Evolutionary conservation across 768 basidiomycete species (phyloP), one percentile per base, ranked within the genome.

Genomic region (Hericium alpestre): DNA sequence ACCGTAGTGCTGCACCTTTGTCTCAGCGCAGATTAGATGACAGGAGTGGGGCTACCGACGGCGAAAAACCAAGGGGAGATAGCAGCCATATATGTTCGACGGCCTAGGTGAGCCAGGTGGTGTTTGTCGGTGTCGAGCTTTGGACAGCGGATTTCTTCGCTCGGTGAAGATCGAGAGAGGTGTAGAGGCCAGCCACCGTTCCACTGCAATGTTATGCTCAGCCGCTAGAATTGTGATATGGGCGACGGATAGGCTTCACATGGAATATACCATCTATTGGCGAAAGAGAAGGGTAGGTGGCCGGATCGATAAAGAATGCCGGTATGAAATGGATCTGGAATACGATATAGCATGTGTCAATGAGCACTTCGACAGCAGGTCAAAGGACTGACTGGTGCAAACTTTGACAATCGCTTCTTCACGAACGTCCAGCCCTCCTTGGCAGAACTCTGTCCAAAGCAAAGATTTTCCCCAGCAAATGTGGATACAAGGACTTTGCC

Each of bases 41-140:
- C n/a, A 22, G 37, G 10, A 6, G 32, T n/a, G 39, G n/a, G 51
- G 20, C 27, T 23, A 22, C 60, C 58, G 52, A 70, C 73, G 4
- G 89, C 86, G 67, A 86, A 90, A 72, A 91, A 91, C 80, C 84
- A 83, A 16, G 89, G 85, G 4, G 86, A 82, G 22, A 86, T 80
- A 12, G 85, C 74, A 8, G 76, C 75, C 69, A 79, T 76, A 60
- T 78, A 80, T 10, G 71, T 66, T 53, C 69, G 59, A 8, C 62
- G 59, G 0, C 47, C 65, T 1, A 68, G 63, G 71, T 79, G 74
- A 74, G 78, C 61, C 52, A 87, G 70, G 65, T 88, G 84, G 23
- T 76, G 64, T 2, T 69, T 65, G 59, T 91, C 90, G 23, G 75
- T 72, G 41, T 76, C 74, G 3, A 70, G 61, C 49, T 56, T 49